A percentile compares a stretch with the other conserved stretches of the same genome.
phyloP scores from a whole-genome alignment of 2,329 filamentous ascomycete species.

The Talaromyces sp. region DNA sequence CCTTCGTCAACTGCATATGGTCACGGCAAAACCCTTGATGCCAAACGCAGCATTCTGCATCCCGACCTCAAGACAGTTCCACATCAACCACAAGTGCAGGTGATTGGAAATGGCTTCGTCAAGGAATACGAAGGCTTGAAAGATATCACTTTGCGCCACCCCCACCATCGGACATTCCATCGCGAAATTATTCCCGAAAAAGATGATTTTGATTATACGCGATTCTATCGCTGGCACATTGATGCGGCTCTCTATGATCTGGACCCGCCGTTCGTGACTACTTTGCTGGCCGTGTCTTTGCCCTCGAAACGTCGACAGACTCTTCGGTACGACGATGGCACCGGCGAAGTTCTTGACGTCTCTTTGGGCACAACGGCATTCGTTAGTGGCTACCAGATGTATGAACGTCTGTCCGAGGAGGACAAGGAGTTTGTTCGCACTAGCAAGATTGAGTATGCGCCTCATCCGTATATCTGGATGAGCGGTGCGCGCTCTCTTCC shows the following conservation, averaged over 20 bases:
- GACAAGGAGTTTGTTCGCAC: constrained; percentile 64
- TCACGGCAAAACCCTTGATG: constrained; percentile 69
- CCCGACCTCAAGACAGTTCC: constrained; percentile 76
- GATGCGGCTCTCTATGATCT: constrained; percentile 72
- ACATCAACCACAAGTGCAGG: constrained; percentile 72
- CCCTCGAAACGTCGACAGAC: constrained; percentile 62
- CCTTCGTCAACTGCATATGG: constrained; percentile 62
- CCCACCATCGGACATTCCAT: constrained; percentile 74
- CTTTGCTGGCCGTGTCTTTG: constrained; percentile 67
- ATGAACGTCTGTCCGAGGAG: constrained; percentile 57
- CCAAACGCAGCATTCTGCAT: constrained; percentile 62
- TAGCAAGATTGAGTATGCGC: constrained; percentile 67
- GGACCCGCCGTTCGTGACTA: constrained; percentile 68
- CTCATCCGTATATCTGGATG: constrained; percentile 83
- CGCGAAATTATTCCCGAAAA: constrained; percentile 56
- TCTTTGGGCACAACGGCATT: constrained; percentile 74
- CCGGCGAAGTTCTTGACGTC: constrained; percentile 60
- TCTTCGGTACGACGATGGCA: constrained; percentile 68
- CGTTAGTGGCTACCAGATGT: constrained; percentile 66
- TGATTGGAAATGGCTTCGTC: constrained; percentile 71
- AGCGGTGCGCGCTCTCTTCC: constrained; percentile 59
- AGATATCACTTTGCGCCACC: constrained; percentile 65
- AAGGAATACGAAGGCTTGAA: constrained; percentile 64
- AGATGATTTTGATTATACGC: constrained; percentile 54
- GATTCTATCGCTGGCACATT: constrained; percentile 75